phyloP scores from a whole-genome alignment of 106 monocot species.

The Acanthochlamys bracteata region DNA sequence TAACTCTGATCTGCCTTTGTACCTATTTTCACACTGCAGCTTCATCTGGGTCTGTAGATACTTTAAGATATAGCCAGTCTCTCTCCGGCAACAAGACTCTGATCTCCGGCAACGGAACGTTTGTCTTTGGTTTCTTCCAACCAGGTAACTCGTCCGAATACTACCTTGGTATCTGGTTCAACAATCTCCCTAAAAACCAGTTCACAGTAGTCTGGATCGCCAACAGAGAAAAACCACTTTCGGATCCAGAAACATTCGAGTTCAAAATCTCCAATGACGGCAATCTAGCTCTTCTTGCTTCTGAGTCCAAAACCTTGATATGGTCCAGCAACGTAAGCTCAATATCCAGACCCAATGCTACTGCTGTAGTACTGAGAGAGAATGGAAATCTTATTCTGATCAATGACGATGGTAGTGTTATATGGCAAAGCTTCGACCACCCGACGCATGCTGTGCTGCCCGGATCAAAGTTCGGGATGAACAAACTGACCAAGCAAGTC shows the following conservation, averaged over 20 bases:
- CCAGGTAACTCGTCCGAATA: constrained; percentile 8
- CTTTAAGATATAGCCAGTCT: constrained; percentile 8
- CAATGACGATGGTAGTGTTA: not conserved
- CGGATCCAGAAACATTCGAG: constrained; percentile 1
- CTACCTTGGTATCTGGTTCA: constrained; percentile 33
- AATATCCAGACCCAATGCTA: not conserved
- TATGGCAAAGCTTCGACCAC: constrained; percentile 43
- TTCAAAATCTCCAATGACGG: constrained; percentile 16
- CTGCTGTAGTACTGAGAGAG: constrained; percentile 20
- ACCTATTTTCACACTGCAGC: too few relatives aligned
- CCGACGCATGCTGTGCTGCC: constrained; percentile 21
- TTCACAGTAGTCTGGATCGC: constrained; percentile 23
- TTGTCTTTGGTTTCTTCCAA: constrained; percentile 21
- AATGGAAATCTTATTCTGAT: constrained; percentile 25
- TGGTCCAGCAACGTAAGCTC: constrained; percentile 21
- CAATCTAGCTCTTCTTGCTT: constrained; percentile 14
- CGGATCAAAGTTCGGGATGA: constrained; percentile 15
- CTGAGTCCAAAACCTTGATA: constrained; percentile 1
- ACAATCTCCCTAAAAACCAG: constrained; percentile 1
- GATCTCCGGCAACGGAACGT: constrained; percentile 17
- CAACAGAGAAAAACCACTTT: constrained; percentile 20
- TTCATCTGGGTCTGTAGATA: not conserved
- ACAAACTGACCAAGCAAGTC: constrained; percentile 26
- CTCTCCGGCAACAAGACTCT: constrained; percentile 26
- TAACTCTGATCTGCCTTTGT: too few relatives aligned